phyloP scores from a whole-genome alignment of 179 eudicot genomes.

The Drosera spatulata region DNA sequence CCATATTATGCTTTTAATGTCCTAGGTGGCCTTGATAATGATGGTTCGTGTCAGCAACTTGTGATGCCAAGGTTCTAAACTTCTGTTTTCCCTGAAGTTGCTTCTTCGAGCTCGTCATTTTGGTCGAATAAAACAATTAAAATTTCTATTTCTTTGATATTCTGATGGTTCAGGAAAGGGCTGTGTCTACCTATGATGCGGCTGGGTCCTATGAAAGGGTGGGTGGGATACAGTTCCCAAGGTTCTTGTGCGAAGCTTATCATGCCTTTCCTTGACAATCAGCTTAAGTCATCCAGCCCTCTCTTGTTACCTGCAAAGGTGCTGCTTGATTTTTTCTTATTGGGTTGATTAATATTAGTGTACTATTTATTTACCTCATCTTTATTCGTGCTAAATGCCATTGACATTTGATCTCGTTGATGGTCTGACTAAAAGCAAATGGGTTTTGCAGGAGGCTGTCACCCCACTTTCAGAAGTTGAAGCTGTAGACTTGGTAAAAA shows the following conservation, averaged over 20 bases:
- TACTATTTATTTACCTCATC: no score
- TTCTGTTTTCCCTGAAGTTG: neutral
- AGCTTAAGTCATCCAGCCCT: constrained; percentile 94
- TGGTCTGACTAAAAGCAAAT: constrained; percentile 4
- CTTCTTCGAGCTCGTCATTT: neutral
- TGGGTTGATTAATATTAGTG: neutral
- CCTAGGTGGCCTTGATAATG: constrained; percentile 90
- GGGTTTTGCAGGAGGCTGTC: constrained; percentile 68
- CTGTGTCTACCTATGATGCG: constrained; percentile 93
- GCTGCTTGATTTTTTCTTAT: constrained; percentile 1
- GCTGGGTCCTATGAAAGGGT: constrained; percentile 96
- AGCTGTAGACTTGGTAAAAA: constrained; percentile 91
- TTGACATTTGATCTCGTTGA: neutral
- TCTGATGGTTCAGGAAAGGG: constrained; percentile 62
- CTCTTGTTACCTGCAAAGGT: constrained; percentile 76
- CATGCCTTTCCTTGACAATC: constrained; percentile 93
- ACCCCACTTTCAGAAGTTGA: constrained; percentile 88
- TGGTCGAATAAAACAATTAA: neutral
- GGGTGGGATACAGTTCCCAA: constrained; percentile 94
- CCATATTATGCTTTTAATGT: constrained; percentile 94
- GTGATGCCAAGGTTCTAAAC: no score
- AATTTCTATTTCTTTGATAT: neutral
- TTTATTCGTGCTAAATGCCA: neutral
- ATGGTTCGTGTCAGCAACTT: constrained; percentile 35
- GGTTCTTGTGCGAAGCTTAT: constrained; percentile 90